Evolutionary conservation across 2,329 filamentous ascomycete species (phyloP).

Genomic region (Fusarium poae): DNA sequence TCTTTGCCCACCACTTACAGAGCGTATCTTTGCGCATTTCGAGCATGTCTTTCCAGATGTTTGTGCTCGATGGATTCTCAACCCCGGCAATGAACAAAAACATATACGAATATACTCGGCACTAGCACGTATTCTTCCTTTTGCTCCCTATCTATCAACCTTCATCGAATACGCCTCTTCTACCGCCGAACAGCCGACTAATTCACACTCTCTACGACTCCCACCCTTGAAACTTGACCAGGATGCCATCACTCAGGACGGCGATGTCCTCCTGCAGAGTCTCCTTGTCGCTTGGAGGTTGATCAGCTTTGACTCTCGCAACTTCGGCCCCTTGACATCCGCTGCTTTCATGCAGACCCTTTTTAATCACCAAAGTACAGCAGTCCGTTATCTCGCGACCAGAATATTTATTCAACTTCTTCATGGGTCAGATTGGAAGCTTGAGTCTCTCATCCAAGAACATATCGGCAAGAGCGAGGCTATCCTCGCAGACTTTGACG

Average conservation of each 20-base stretch:
- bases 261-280: slow-evolving; percentile 47
- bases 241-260: slow-evolving; percentile 42
- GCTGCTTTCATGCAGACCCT: slow-evolving; percentile 76
- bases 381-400: slow-evolving; percentile 84
- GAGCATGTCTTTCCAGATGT: slow-evolving; percentile 83
- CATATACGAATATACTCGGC: slow-evolving; percentile 70
- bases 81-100: slow-evolving; percentile 56
- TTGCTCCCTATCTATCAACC: slow-evolving; percentile 82
- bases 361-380: slow-evolving; percentile 69
- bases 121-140: slow-evolving; percentile 83
- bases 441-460: slow-evolving; percentile 76
- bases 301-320: slow-evolving; percentile 78
- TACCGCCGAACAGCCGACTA: slow-evolving; percentile 29
- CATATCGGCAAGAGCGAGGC: slow-evolving; percentile 72
- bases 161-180: slow-evolving; percentile 67
- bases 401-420: slow-evolving; percentile 84
- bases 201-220: slow-evolving; percentile 49
- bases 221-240: slow-evolving; percentile 51
- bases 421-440: slow-evolving; percentile 81
- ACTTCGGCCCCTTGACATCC: slow-evolving; percentile 74
- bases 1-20: slow-evolving; percentile 77
- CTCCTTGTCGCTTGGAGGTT: slow-evolving; percentile 77
- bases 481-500: slow-evolving; percentile 81
- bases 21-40: slow-evolving; percentile 80
- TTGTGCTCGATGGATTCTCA: slow-evolving; percentile 80